Evolutionary conservation across 441 rosid genomes (phyloP).

Genomic region (Theobroma grandiflorum): DNA sequence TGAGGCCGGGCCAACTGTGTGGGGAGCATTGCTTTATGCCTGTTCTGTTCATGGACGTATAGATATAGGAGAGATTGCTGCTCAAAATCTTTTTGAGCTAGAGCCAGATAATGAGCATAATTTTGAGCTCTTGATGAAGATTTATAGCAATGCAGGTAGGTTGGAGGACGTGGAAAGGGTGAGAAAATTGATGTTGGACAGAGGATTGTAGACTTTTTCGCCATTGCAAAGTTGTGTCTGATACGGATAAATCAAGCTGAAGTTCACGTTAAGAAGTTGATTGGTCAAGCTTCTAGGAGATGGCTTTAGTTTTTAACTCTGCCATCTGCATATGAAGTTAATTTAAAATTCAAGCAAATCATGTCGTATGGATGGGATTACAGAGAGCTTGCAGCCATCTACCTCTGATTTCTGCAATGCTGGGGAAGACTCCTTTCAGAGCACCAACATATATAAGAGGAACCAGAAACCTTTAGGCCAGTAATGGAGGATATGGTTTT

Average conservation of each 20-base stretch:
- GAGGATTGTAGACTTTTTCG: slow-evolving; percentile 54
- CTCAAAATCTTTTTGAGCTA: slow-evolving; percentile 73
- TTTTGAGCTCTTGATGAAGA: slow-evolving; percentile 73
- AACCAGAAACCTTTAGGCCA: no score
- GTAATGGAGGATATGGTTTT: no score
- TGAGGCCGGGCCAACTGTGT: slow-evolving; percentile 81
- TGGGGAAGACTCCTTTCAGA: neutral
- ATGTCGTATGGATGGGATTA: neutral
- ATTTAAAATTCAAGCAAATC: neutral
- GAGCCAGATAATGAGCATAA: slow-evolving; percentile 93
- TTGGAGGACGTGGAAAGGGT: slow-evolving; percentile 71
- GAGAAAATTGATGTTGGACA: slow-evolving; percentile 66
- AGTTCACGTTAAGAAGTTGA: neutral
- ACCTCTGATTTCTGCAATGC: neutral
- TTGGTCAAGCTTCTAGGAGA: neutral
- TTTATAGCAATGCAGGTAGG: slow-evolving; percentile 60
- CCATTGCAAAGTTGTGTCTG: neutral
- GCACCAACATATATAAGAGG: neutral
- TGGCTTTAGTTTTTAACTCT: neutral
- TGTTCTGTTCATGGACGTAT: slow-evolving; percentile 69
- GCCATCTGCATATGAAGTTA: neutral
- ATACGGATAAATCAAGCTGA: neutral
- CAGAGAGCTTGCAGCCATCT: neutral
- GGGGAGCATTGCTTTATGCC: slow-evolving; percentile 90
- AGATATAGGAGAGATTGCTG: slow-evolving; percentile 75